Evolutionary conservation across 768 basidiomycete species (phyloP), one percentile per base, ranked within the genome.

Genomic region (Russula compacta): DNA sequence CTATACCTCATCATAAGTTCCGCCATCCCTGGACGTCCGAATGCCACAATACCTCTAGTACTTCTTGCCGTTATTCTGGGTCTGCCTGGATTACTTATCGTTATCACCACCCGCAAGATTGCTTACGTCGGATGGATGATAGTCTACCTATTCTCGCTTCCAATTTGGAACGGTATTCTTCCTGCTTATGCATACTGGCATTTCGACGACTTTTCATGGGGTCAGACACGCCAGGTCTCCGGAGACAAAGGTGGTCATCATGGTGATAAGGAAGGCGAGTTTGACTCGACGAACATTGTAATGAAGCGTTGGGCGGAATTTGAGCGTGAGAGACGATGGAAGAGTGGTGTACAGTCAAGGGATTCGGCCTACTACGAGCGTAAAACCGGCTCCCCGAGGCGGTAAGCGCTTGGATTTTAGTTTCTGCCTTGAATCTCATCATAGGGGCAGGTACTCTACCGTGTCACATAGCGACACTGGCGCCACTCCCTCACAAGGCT

Each of bases 271-370:
- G 92, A 95, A 64, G 97, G 97, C 71, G 90, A 90, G 71, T 99
- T 99, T 69, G 95, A 99, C 75, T 95, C 94, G 33, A 82, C 85
- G 48, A 86, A 95, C 74, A 98, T 99, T 67, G 89, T 95, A 39
- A 98, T 98, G 97, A 98, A 98, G 79, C 83, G 92, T 43, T 99
- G 95, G 95, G 93, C 85, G 17, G 97, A 98, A 74, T 98, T 97
- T 71, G 97, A 98, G 78, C 79, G 95, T 52, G 97, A 98, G 66
- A 77, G 95, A 66, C 80, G 94, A 63, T 98, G 92, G 92, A 93
- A 86, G 83, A 87, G 73, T 69, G 94, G 92, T 7, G 82, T 82
- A 21, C 83, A 87, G 65, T 94, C 92, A 5, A 81, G 89, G 63
- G 92, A 95, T 69, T 86, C 84, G 24, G 80, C 82, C 6, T 83